A percentile compares a stretch with the other conserved stretches of the same genome.
phyloP scores from a whole-genome alignment of 2,329 filamentous ascomycete genomes.

The Tolypocladium inflatum region DNA sequence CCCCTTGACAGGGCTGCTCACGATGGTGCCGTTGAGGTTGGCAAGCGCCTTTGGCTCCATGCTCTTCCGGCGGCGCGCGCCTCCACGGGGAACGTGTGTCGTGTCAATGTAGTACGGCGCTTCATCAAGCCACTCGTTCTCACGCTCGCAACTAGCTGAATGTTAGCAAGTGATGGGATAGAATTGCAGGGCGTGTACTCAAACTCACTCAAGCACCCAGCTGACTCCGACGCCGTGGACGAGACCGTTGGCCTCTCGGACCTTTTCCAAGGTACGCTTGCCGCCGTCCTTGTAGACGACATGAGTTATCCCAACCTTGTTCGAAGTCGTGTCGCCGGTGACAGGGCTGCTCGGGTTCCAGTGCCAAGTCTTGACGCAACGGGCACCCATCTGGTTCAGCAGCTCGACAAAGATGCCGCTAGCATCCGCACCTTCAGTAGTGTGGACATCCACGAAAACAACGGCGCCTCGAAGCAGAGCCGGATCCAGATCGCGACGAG shows the following conservation, averaged over 20 bases:
- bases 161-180: background rate
- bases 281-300: conserved; percentile 86
- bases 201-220: conserved; percentile 78
- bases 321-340: conserved; percentile 23
- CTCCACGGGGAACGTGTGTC: conserved; percentile 56
- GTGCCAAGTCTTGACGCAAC: conserved; percentile 65
- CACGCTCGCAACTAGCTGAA: conserved; percentile 55
- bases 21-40: conserved; percentile 57
- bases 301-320: conserved; percentile 70
- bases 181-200: background rate
- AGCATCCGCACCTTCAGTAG: conserved; percentile 70
- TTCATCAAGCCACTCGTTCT: conserved; percentile 71
- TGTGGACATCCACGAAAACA: conserved; percentile 77
- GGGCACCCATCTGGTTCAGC: conserved; percentile 71
- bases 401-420: conserved; percentile 75
- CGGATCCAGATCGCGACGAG: conserved; percentile 42
- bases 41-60: conserved; percentile 68
- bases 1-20: conserved; percentile 29
- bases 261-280: conserved; percentile 71
- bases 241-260: conserved; percentile 59
- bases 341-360: conserved; percentile 50
- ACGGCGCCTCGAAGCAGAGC: conserved; percentile 58
- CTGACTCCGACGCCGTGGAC: conserved; percentile 81
- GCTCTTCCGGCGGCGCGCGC: conserved; percentile 64
- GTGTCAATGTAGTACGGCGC: conserved; percentile 60